Evolutionary conservation across 768 basidiomycete species (phyloP).

Genomic region (Serpula lacrymans): DNA sequence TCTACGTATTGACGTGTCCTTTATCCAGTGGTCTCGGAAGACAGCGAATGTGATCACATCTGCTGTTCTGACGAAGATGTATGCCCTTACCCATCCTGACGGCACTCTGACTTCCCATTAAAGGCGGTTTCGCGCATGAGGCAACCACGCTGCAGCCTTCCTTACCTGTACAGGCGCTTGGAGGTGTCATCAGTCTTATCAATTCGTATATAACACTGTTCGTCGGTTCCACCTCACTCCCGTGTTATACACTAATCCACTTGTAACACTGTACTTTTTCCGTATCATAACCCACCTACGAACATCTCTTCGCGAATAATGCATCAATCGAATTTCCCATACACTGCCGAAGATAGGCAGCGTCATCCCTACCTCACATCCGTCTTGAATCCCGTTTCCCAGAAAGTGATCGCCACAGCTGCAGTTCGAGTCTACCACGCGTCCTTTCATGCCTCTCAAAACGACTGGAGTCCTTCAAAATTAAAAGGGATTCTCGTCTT

Average conservation of each 20-base stretch:
- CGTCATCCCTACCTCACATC: conserved; percentile 36
- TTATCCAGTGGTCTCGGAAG: no score
- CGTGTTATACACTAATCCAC: conserved; percentile 14
- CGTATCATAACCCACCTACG: conserved; percentile 13
- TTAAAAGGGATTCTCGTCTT: conserved; percentile 61
- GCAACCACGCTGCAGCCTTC: conserved; percentile 32
- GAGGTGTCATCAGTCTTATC: conserved; percentile 24
- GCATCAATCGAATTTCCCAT: conserved; percentile 30
- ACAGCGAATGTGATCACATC: neutral
- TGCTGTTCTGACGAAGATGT: conserved; percentile 8
- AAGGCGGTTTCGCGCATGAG: conserved; percentile 29
- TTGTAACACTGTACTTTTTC: conserved; percentile 12
- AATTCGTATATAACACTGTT: conserved; percentile 29
- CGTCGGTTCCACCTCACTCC: conserved; percentile 4
- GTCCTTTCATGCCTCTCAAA: conserved; percentile 41
- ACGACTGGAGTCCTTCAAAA: conserved; percentile 58
- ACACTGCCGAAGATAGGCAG: conserved; percentile 36
- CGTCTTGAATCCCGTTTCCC: conserved; percentile 35
- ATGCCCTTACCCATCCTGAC: conserved; percentile 25
- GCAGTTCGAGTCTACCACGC: conserved; percentile 61
- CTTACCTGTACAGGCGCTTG: conserved; percentile 13
- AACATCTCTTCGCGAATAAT: conserved; percentile 12
- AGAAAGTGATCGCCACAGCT: conserved; percentile 51
- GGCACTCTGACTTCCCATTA: conserved; percentile 19
- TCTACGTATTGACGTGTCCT: no score